phyloP scores from a whole-genome alignment of 176 grass and related monocot genomes.

The Typha latifolia region DNA sequence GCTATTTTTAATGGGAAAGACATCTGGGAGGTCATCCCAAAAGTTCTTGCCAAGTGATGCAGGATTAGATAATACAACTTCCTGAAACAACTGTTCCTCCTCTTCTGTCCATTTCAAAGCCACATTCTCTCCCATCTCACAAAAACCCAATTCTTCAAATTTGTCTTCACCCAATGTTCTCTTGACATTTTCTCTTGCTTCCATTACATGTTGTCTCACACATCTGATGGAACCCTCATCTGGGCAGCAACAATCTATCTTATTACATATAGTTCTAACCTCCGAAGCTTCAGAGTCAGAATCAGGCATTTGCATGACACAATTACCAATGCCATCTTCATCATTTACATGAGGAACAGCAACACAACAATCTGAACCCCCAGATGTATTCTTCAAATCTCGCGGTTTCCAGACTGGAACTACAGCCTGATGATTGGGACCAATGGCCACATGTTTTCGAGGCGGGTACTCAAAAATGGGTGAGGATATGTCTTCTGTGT shows the following conservation, averaged over 20 bases:
- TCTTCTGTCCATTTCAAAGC: slow-evolving; percentile 56
- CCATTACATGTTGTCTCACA: slow-evolving; percentile 53
- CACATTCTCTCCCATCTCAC: slow-evolving; percentile 72
- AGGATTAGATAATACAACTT: slow-evolving; percentile 54
- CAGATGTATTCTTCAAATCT: slow-evolving; percentile 6
- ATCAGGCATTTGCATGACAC: slow-evolving; percentile 29
- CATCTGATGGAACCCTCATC: slow-evolving; percentile 65
- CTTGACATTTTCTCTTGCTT: slow-evolving; percentile 45
- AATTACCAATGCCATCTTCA: slow-evolving; percentile 30
- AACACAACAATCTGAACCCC: slow-evolving; percentile 18
- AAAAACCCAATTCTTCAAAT: slow-evolving; percentile 55
- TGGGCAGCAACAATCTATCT: slow-evolving; percentile 45
- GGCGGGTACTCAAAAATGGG: slow-evolving; percentile 31
- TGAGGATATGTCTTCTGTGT: slow-evolving; percentile 24
- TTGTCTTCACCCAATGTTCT: slow-evolving; percentile 38
- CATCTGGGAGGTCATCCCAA: slow-evolving; percentile 48
- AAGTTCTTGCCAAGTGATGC: slow-evolving; percentile 55
- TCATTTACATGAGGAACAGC: slow-evolving; percentile 14
- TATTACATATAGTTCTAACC: slow-evolving; percentile 14
- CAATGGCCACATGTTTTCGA: slow-evolving; percentile 54
- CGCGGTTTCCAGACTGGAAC: slow-evolving; percentile 52
- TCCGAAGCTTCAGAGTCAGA: slow-evolving; percentile 15
- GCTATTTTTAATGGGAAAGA: slow-evolving; percentile 45
- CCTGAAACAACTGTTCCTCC: slow-evolving; percentile 56
- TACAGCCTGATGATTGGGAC: slow-evolving; percentile 61